Conservation (phyloP, 805 yeast genomes). For the Ogataea nonfermentans region DNA sequence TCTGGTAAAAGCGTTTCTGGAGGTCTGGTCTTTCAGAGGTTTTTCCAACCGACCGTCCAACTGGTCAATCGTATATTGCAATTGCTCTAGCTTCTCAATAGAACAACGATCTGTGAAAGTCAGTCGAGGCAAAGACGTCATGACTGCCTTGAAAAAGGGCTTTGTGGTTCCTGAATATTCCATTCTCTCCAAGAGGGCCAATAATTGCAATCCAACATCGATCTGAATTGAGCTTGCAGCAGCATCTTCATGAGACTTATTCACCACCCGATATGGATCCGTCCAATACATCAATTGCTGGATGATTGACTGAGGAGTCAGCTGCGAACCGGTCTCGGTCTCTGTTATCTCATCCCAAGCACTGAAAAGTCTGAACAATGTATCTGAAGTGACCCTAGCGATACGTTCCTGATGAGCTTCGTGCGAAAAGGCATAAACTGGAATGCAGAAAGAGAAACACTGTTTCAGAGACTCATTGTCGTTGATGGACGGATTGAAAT, state of each 20-base stretch:
- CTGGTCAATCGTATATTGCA: conserved; percentile 22
- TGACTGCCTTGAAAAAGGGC: conserved; percentile 49
- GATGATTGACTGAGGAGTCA: conserved; percentile 51
- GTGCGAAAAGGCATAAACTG: conserved; percentile 82
- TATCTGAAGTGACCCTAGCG: conserved; percentile 63
- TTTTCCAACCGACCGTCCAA: conserved; percentile 28
- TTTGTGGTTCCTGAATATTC: conserved; percentile 55
- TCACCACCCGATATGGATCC: conserved; percentile 67
- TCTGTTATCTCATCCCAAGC: conserved; percentile 39
- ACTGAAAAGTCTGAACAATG: conserved; percentile 55
- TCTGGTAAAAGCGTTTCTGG: conserved; percentile 25
- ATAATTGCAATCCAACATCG: conserved; percentile 51
- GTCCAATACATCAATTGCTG: conserved; percentile 84
- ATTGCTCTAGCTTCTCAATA: conserved; percentile 20
- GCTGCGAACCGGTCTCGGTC: conserved; percentile 29
- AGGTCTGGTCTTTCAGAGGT: conserved; percentile 26
- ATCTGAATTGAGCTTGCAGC: conserved; percentile 51
- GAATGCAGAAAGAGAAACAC: conserved; percentile 81
- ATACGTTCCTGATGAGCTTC: conserved; percentile 65
- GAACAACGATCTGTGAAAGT: conserved; percentile 36
- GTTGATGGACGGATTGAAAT: conserved; percentile 67
- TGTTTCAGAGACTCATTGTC: conserved; percentile 69
- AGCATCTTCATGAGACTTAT: conserved; percentile 41
- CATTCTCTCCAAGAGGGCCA: conserved; percentile 45
- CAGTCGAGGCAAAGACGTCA: conserved; percentile 50